phyloP scores from a whole-genome alignment of 2,329 filamentous ascomycete genomes.

The Arthrocladium fulminans region DNA sequence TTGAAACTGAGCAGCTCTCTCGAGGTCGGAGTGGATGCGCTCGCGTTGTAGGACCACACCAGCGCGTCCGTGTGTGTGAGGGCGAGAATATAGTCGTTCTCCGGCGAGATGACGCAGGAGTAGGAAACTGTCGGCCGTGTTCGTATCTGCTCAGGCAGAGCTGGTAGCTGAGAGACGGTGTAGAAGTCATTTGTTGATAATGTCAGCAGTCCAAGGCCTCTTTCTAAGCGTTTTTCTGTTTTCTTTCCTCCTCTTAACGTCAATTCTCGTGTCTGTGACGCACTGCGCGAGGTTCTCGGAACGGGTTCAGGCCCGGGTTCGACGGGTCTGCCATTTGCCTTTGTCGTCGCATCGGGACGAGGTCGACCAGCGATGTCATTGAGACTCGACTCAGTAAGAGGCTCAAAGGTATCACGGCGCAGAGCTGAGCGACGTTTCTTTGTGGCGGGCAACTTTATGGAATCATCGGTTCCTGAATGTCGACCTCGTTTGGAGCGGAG shows the following conservation, averaged over 20 bases:
- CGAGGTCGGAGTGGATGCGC: constrained; percentile 49
- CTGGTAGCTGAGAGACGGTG: constrained; percentile 72
- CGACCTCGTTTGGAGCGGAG: constrained; percentile 25
- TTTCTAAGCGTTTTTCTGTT: constrained; percentile 26
- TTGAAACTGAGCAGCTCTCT: constrained; percentile 73
- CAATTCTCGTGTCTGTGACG: constrained; percentile 27
- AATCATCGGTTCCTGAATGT: constrained; percentile 34
- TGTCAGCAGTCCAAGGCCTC: constrained; percentile 28
- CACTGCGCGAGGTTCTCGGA: constrained; percentile 1
- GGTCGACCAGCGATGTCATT: constrained; percentile 22
- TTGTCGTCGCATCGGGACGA: constrained; percentile 16
- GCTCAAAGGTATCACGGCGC: constrained; percentile 29
- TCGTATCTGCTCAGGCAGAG: constrained; percentile 68
- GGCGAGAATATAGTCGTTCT: constrained; percentile 65
- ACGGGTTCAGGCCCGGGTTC: constrained; percentile 6
- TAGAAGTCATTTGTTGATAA: constrained; percentile 73
- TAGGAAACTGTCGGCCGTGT: constrained; percentile 48
- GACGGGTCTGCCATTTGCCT: constrained; percentile 13
- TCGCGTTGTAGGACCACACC: constrained; percentile 73
- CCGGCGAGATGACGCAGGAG: constrained; percentile 56
- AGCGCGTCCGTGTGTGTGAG: constrained; percentile 75
- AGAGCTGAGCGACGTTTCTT: constrained; percentile 40
- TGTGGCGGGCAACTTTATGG: constrained; percentile 35
- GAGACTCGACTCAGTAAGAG: constrained; percentile 19
- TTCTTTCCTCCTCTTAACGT: constrained; percentile 33